These are phyloP conservation scores for Coemansia sp. DNA, from an alignment of 192 early-diverging fungal species.

Conservation along the genomic window DNA sequence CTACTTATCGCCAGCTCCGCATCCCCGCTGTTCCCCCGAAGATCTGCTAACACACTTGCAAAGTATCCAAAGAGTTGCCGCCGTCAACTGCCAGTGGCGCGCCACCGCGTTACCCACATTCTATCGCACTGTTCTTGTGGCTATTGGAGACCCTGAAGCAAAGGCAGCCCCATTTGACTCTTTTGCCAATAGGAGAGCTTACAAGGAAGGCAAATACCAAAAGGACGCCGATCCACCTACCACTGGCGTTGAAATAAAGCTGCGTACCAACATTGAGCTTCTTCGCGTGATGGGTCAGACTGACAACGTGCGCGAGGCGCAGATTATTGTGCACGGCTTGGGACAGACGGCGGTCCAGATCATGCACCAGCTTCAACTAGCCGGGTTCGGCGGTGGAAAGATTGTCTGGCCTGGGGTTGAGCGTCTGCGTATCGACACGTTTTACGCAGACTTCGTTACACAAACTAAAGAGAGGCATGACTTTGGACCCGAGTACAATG, in stretches of 20 bases:
- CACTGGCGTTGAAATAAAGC: background rate
- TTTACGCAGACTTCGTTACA: background rate
- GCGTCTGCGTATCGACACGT: background rate
- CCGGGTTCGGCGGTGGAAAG: background rate
- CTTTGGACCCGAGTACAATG: no score
- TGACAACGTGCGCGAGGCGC: constrained; percentile 5
- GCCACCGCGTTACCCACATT: background rate
- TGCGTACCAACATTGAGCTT: background rate
- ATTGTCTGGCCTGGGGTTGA: background rate
- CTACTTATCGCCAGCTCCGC: background rate
- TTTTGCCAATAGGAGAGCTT: background rate
- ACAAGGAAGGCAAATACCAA: background rate
- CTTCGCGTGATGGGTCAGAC: background rate
- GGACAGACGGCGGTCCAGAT: background rate
- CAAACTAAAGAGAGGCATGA: background rate
- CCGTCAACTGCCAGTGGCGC: constrained; percentile 20
- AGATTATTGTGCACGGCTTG: background rate
- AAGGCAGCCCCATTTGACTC: background rate
- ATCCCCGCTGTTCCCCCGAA: background rate
- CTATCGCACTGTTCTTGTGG: constrained; percentile 8
- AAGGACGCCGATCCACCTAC: background rate
- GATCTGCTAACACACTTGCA: background rate
- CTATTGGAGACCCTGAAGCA: background rate
- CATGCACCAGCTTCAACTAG: background rate
- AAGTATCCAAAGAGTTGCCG: background rate